Evolutionary conservation across 805 yeast genomes (phyloP).

Genomic region (Gaillardinia entomophila): DNA sequence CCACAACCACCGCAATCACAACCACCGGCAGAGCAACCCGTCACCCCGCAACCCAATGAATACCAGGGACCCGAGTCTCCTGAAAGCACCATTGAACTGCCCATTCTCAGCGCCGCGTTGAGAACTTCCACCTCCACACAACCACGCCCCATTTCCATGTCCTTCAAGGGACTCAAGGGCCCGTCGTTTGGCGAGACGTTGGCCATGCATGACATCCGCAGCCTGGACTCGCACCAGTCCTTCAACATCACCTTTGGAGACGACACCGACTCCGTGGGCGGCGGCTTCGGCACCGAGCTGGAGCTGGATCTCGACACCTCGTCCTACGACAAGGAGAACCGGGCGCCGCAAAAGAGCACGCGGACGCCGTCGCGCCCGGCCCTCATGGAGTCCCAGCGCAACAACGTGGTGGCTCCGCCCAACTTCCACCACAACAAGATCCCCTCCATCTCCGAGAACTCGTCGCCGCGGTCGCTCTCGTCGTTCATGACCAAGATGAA

Average conservation of each 20-base stretch:
- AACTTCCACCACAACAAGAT: constrained; percentile 27
- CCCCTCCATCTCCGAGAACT: constrained; percentile 21
- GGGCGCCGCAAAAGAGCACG: background rate
- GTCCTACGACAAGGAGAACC: constrained; percentile 2
- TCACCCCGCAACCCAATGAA: background rate
- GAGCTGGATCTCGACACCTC: constrained; percentile 4
- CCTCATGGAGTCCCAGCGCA: too few species aligned
- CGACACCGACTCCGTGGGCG: constrained; percentile 28
- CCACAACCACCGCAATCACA: too few species aligned
- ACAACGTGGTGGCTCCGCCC: background rate
- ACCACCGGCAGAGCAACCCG: background rate
- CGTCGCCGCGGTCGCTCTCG: constrained; percentile 25
- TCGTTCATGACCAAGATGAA: constrained; percentile 23
- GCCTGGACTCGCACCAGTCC: constrained; percentile 36
- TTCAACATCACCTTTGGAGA: constrained; percentile 33
- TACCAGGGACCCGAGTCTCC: background rate
- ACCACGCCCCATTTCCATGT: constrained; percentile 42
- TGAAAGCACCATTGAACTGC: background rate
- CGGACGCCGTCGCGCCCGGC: constrained; percentile 12
- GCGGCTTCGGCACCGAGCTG: constrained; percentile 29
- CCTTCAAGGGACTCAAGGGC: constrained; percentile 58
- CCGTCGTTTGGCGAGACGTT: constrained; percentile 45
- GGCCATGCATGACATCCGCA: constrained; percentile 21
- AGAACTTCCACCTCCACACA: too few species aligned
- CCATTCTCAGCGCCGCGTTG: constrained; percentile 3